A percentile compares a stretch with the other conserved stretches of the same genome.
These are phyloP conservation scores for Leccinum rimulosum DNA, from an alignment of 768 basidiomycete species.

Conservation along the genomic window DNA sequence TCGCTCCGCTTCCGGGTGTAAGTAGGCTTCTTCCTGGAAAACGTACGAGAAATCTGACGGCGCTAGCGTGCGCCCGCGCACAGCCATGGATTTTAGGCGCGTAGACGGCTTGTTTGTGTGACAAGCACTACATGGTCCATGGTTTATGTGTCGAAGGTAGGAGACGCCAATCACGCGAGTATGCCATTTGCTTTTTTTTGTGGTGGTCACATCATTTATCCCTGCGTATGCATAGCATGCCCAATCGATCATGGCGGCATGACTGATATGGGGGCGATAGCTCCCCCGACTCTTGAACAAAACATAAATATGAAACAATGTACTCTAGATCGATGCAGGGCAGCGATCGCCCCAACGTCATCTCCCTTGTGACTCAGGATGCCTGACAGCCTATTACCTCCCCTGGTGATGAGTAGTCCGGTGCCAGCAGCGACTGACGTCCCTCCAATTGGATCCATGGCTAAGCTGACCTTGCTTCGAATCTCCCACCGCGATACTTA, in stretches of 20 bases:
- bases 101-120: background rate
- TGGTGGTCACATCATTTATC: background rate
- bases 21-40: background rate
- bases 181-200: background rate
- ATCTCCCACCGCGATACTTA: background rate
- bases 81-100: background rate
- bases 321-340: background rate
- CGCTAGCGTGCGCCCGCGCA: background rate
- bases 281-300: background rate
- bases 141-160: background rate
- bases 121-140: background rate
- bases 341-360: conserved; percentile 1
- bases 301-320: background rate
- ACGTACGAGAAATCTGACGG: background rate
- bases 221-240: background rate
- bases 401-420: background rate
- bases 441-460: background rate
- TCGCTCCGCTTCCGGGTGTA: background rate
- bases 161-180: background rate
- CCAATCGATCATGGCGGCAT: background rate
- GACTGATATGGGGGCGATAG: background rate
- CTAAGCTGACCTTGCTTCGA: background rate
- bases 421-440: background rate
- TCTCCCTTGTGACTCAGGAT: background rate
- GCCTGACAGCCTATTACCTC: background rate